Conservation (phyloP, 768 basidiomycete species). For the Suillus brevipes region DNA sequence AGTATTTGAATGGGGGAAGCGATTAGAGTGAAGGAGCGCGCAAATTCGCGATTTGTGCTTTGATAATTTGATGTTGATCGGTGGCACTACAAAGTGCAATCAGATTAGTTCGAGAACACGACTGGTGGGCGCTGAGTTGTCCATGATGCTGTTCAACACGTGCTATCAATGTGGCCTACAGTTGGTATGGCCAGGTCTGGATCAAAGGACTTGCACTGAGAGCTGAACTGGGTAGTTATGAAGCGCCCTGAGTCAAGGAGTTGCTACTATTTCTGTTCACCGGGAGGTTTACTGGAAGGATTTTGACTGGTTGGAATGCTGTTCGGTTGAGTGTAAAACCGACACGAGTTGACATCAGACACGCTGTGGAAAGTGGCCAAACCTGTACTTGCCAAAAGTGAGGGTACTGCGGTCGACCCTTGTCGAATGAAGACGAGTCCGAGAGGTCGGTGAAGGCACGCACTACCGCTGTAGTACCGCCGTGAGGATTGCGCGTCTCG, state of each 20-base stretch:
- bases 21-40: not conserved
- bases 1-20: not conserved
- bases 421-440: too few relatives aligned
- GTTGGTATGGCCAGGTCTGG: not conserved
- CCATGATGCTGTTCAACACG: not conserved
- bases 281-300: not conserved
- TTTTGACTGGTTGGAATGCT: not conserved
- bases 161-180: not conserved
- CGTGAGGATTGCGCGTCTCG: not conserved
- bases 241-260: not conserved
- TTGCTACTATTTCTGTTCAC: not conserved
- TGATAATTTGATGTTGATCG: not conserved
- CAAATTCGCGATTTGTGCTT: not conserved
- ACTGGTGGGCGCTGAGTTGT: not conserved
- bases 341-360: not conserved
- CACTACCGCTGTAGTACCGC: not conserved
- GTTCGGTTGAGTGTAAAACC: not conserved
- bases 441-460: too few relatives aligned
- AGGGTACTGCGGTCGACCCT: not conserved
- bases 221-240: not conserved
- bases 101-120: not conserved
- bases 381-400: not conserved
- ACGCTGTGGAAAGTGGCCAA: not conserved
- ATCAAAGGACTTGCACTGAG: not conserved
- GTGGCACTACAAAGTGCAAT: not conserved